phyloP scores from a whole-genome alignment of 805 yeast genomes.

The Lachancea kluyveri region DNA sequence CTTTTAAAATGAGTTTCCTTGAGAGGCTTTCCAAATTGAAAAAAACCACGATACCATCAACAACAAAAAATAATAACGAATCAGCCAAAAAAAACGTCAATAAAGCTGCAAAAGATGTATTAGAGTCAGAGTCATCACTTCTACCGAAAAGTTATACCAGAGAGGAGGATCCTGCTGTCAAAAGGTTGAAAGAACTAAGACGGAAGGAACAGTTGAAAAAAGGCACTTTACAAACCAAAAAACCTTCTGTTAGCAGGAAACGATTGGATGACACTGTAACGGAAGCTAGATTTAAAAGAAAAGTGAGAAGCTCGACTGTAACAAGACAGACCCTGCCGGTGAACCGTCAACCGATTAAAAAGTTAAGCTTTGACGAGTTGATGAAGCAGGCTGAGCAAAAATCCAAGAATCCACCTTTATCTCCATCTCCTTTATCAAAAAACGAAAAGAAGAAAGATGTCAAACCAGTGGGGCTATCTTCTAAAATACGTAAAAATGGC shows the following conservation, averaged over 20 bases:
- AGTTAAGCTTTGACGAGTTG: conserved; percentile 47
- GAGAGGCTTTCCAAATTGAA: conserved; percentile 25
- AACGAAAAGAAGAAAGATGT: background rate
- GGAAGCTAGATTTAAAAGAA: conserved; percentile 21
- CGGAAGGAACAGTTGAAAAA: conserved; percentile 44
- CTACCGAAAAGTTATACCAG: conserved; percentile 28
- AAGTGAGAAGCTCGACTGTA: conserved; percentile 10
- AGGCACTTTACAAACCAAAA: conserved; percentile 10
- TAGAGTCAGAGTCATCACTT: conserved; percentile 13
- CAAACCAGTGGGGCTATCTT: too few relatives aligned
- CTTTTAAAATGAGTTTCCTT: conserved; percentile 28
- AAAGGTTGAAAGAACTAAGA: conserved; percentile 60
- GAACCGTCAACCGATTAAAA: conserved; percentile 29
- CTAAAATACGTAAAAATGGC: conserved; percentile 10
- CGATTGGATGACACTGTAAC: conserved; percentile 11
- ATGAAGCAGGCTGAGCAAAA: conserved; percentile 51
- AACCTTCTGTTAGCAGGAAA: conserved; percentile 8
- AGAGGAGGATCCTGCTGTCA: conserved; percentile 63
- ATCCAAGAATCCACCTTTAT: conserved; percentile 9
- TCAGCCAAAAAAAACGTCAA: conserved; percentile 1
- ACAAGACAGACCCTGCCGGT: conserved; percentile 4
- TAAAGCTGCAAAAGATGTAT: conserved; percentile 5
- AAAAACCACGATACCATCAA: conserved; percentile 12
- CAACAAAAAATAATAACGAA: background rate
- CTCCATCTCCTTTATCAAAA: too few relatives aligned